Evolutionary conservation across 1,284 basidiomycete genomes (phyloP), one percentile per base, ranked within the genome.

Genomic region (Takashimella tepidaria): DNA sequence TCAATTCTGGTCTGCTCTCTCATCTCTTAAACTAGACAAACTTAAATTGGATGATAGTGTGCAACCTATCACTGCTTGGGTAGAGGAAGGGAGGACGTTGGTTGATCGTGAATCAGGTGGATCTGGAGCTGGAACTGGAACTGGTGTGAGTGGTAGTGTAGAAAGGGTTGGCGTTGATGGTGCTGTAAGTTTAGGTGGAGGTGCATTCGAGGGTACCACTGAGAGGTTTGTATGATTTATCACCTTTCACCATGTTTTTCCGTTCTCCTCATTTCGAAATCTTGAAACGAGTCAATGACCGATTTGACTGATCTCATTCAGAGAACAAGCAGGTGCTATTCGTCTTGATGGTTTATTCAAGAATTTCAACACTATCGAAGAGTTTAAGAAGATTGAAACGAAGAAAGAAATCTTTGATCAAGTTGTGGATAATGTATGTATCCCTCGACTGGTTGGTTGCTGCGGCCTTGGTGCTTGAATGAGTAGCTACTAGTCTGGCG

Each of bases 301-400:
- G n/a, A n/a, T n/a, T n/a, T n/a, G n/a, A n/a, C 31, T 37, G 31
- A 37, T 37, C 10, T 8, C 10, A 8, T 37, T 8, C 31, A 37
- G 31, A 16, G 31, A 37, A 37, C 31, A 37, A 37, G 31, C 31
- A 16, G 31, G 31, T 8, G 8, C 31, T 37, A 76, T 81, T 16
- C 48, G 71, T 0, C 77, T 82, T 1, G 67, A 57, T 4, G 95
- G 95, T 10, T 76, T 79, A 1, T 81, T 98, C 64, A 93, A 92
- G 80, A 92, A 92, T 71, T 93, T 83, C 78, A 98, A 98, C 70
- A 98, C 96, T 1, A 86, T 98, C 63, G 93, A 98, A 64, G 91
- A 96, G 12, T 98, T 98, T 78, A 92, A 88, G 67, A 81, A 82
- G 2, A 85, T 86, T 1, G 89, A 97, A 65, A 22, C 52, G 1